Conservation (phyloP, 495 filamentous ascomycete species). For the Neurospora pannonica region DNA sequence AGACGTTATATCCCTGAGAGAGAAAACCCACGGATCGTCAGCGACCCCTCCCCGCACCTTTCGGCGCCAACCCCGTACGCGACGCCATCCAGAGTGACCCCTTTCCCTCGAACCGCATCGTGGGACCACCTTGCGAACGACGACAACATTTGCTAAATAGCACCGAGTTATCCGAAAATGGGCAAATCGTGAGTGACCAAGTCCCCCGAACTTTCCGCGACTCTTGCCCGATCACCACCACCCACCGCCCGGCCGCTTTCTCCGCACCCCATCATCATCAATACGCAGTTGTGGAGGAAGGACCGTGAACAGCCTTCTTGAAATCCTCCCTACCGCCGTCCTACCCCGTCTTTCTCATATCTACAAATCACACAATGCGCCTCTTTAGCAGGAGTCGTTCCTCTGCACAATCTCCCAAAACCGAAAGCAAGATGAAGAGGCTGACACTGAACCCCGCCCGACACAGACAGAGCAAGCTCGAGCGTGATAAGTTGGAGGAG, state of each 20-base stretch:
- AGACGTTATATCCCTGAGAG: not conserved
- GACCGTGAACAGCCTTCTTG: not conserved
- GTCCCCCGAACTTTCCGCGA: not conserved
- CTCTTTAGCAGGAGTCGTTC: not conserved
- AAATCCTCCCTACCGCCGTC: not conserved
- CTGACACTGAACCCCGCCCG: constrained; percentile 3
- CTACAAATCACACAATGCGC: not conserved
- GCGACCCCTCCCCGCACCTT: not conserved
- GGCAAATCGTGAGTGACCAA: not conserved
- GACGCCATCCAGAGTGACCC: not conserved
- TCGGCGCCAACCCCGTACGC: not conserved
- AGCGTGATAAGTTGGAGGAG: constrained; percentile 85
- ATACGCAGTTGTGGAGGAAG: not conserved
- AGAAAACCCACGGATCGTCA: not conserved
- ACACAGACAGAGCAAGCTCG: constrained; percentile 82
- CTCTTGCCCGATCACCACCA: not conserved
- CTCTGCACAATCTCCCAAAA: not conserved
- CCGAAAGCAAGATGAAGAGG: not conserved
- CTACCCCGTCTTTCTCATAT: not conserved
- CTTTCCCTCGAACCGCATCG: not conserved
- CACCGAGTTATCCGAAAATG: not conserved
- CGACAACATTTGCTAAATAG: not conserved
- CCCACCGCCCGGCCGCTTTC: not conserved
- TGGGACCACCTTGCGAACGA: not conserved
- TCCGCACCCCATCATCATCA: not conserved